Evolutionary conservation across 2,329 filamentous ascomycete genomes (phyloP), one percentile per base, ranked within the genome.

Genomic region (Leptographium lundbergii): DNA sequence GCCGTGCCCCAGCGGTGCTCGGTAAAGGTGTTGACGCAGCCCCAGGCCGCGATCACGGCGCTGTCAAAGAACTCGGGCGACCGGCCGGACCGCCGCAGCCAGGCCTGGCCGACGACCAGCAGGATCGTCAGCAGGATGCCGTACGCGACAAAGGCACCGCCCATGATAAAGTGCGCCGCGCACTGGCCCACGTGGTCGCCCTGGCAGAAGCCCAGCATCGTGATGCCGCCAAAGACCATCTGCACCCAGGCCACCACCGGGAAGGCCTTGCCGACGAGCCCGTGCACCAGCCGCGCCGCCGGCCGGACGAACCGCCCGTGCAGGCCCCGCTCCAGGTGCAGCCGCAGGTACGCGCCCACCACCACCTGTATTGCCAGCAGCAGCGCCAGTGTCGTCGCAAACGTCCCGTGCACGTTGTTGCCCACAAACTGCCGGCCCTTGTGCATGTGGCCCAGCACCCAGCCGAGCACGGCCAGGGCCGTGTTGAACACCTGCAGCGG

Each of bases 41-140:
- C 94, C 94, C 94, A 99, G 0, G 87, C 85, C 1, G 91, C 89
- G 68, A 99, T 97, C 65, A 96, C 81, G 56, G 87, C 74, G 62
- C 88, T 94, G 72, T 99, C 94, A 71, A 94, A 97, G 75, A 99
- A 99, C 71, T 99, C 94, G 71, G 97, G 94, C 59, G 89, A 95
- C 57, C 90, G 84, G 22, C 91, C 91, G 4, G 86, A 88, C 54
- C 86, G 82, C 64, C 83, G 84, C 60, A 99, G 75, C 90, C 91
- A 96, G 36, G 84, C 74, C 72, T 97, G 94, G 17, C 94, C 94
- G 48, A 94, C 90, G 9, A 96, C 76, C 39, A 97, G 81, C 24
- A 96, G 75, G 24, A 97, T 86, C 2, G 89, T 91, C 64, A 99
- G 79, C 45, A 96, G 70, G 58, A 96, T 87, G 32, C 89, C 94